Base-by-base conservation (phyloP, 345 rosid species). In the Citrus cavaleriei region DNA sequence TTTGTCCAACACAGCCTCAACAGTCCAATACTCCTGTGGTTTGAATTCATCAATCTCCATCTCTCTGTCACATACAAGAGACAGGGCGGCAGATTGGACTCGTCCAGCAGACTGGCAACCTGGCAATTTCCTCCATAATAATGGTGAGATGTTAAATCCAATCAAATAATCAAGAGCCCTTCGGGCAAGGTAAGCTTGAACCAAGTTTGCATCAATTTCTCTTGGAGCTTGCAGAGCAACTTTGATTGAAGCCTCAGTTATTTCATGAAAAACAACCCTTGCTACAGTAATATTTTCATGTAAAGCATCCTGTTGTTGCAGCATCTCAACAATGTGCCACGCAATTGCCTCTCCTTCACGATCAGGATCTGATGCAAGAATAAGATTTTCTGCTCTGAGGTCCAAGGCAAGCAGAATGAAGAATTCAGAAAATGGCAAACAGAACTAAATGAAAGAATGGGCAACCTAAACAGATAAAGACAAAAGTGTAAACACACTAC, bases 271-370 rank as follows among this genome's bases (percentile, higher is more conserved):
- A 81, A 90, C 97, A 79, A 94, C 98, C 86, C 99, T 93, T 40
- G 97, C 92, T 72, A 94, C 90, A 68, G 85, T 88, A 78, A 91
- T 83, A 77, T 87, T 89, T 82, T 89, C 90, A 72, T 64, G 88
- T 82, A 96, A 89, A 78, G 97, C 98, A 88, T 92, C 97, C 82
- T 94, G 98, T 76, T 94, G 98, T 70, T 84, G 94, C 84, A 96
- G 81, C 99, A 96, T 96, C 95, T 96, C 99, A 77, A 90, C 74
- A 84, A 96, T 93, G 90, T 94, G 99, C 99, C 99, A 96, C 75
- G 99, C 93, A 85, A 94, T 96, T 84, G 99, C 99, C 90, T 96
- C 99, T 80, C 99, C 98, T 90, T 96, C 99, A 77, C 99, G 95
- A 87, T 96, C 99, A 76, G 99, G 99, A 88, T 94, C 99, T 79